phyloP scores from a whole-genome alignment of 2,329 filamentous ascomycete genomes.

The Thielaviopsis euricoi region DNA sequence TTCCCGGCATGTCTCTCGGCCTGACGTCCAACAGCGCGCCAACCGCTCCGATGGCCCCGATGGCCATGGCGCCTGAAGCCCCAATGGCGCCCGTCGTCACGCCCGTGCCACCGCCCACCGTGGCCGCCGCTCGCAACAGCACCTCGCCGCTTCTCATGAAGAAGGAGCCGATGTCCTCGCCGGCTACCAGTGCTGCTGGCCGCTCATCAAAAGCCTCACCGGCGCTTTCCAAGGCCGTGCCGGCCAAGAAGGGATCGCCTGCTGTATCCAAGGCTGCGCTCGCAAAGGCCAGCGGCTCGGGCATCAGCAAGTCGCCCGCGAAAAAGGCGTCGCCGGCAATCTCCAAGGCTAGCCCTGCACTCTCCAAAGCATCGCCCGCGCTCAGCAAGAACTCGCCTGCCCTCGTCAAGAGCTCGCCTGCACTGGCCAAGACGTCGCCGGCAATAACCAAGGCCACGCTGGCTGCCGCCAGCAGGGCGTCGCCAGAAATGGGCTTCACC shows the following conservation, averaged over 20 bases:
- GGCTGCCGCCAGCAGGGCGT: background rate
- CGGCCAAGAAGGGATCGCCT: conserved; percentile 6
- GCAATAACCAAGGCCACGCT: conserved; percentile 7
- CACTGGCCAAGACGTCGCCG: conserved; percentile 6
- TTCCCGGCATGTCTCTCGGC: background rate
- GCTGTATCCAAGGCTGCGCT: conserved; percentile 8
- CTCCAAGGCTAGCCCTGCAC: conserved; percentile 1
- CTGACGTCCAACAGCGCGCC: background rate
- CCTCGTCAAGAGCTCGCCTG: conserved; percentile 5
- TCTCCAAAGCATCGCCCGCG: conserved; percentile 5
- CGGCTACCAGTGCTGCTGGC: background rate
- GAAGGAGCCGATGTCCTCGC: conserved; percentile 5
- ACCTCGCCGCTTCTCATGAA: conserved; percentile 9
- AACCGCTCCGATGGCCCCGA: conserved; percentile 2
- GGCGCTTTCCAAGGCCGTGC: conserved; percentile 3
- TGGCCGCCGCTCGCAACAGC: background rate
- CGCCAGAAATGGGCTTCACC: conserved; percentile 4
- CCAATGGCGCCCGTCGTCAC: conserved; percentile 1
- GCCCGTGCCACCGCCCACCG: background rate
- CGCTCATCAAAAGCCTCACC: conserved; percentile 4
- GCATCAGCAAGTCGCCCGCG: conserved; percentile 7
- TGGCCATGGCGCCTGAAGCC: conserved; percentile 11
- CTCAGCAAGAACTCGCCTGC: conserved; percentile 1
- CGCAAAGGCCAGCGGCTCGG: conserved; percentile 1
- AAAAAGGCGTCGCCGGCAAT: conserved; percentile 7